Base-by-base conservation (phyloP, 1,139 yeast species). In the Saccharomycopsis phalli region DNA sequence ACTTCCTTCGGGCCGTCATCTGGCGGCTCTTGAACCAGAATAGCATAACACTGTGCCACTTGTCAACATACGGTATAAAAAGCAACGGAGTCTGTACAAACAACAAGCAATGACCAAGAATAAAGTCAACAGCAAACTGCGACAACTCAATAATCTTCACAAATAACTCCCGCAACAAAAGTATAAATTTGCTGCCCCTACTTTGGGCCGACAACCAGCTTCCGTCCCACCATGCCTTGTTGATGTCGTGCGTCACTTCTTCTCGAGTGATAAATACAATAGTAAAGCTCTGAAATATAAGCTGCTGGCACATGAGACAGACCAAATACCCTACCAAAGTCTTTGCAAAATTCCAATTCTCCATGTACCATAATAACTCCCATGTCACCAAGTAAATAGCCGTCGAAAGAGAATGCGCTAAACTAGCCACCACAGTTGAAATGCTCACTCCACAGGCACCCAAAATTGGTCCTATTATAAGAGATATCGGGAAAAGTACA, bases 201-300 rank as follows among this genome's bases (percentile, higher is more conserved):
- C 74, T 55, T 0, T 73, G 74, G 0, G 78, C 65, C 1, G 66
- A 63, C 3, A 69, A 48, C 83, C 83, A 76, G 48, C 67, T 71
- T 0, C 83, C 83, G 2, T 80, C 71, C 83, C 83, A 76, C 82
- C 81, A 76, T 0, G 80, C 74, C 36, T 61, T 59, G 47, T 74
- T 76, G 0, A 72, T 55, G 41, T 63, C 61, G 44, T 71, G 76
- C 42, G 69, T 70, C 37, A 63, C 62, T 41, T 67, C 63, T 49
- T 76, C 83, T 36, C 71, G 64, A 2, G 73, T 65, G 31, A 74
- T 55, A 10, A 73, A 56, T 1, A 63, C 34, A 0, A 65, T 58
- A 1, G 62, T 66, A 1, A 68, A 42, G 2, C 64, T 37, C 43
- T 65, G 66, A 49, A 74, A 64, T 4, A 72, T 33, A 52, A 71